These are phyloP conservation scores for Carex myosuroides DNA, from an alignment of 176 grass and related monocot genomes.

Conservation along the genomic window DNA sequence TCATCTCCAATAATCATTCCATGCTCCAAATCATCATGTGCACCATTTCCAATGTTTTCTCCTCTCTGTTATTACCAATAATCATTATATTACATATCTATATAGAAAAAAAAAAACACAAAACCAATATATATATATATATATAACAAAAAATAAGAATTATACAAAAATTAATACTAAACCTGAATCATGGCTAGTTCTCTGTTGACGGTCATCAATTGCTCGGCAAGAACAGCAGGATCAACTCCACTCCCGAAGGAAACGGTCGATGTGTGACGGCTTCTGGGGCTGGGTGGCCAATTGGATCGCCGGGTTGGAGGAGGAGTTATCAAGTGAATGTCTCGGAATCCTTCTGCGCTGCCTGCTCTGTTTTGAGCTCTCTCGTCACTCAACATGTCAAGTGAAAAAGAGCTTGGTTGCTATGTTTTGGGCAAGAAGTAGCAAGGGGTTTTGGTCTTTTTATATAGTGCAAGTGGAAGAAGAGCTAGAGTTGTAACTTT, in stretches of 20 bases:
- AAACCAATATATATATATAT: no score
- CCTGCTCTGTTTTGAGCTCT: slow-evolving; percentile 9
- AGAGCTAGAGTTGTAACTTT: not conserved
- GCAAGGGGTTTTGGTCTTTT: not conserved
- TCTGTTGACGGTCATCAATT: slow-evolving; percentile 43
- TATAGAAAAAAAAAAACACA: not conserved
- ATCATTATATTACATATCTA: not conserved
- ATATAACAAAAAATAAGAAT: not conserved
- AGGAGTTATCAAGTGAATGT: slow-evolving; percentile 57
- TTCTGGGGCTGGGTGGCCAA: slow-evolving; percentile 33
- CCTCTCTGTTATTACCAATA: not conserved
- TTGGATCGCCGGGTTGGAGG: slow-evolving; percentile 29
- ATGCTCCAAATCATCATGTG: slow-evolving; percentile 15
- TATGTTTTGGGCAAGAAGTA: not conserved
- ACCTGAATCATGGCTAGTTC: slow-evolving; percentile 22
- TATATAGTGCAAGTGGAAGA: not conserved
- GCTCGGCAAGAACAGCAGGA: slow-evolving; percentile 67
- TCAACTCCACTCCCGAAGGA: slow-evolving; percentile 54
- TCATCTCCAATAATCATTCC: slow-evolving; percentile 55
- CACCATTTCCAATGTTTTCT: not conserved
- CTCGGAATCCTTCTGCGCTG: slow-evolving; percentile 48
- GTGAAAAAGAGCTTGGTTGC: not conserved
- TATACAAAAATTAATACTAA: not conserved
- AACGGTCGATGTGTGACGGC: slow-evolving; percentile 49
- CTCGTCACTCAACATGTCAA: slow-evolving; percentile 33